These are phyloP conservation scores for Lyophyllum shimeji DNA, from an alignment of 768 basidiomycete genomes.

Conservation along the genomic window DNA sequence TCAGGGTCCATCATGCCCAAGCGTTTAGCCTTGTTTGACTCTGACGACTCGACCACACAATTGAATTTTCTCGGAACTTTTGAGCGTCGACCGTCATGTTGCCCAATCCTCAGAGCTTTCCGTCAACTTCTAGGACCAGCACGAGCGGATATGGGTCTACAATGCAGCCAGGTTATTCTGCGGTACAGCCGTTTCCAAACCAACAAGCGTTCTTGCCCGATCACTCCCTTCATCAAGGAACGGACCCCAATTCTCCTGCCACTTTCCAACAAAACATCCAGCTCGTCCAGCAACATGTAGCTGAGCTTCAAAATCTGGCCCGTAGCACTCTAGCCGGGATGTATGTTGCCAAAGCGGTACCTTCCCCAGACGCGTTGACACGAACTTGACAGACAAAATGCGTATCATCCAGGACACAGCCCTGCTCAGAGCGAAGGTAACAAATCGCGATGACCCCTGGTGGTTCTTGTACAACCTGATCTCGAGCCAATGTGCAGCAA, in stretches of 20 bases:
- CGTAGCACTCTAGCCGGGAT: conserved; percentile 49
- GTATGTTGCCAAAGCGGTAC: conserved; percentile 34
- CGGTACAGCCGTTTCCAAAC: conserved; percentile 11
- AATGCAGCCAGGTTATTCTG: conserved; percentile 3
- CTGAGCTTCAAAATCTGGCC: conserved; percentile 47
- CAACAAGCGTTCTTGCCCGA: conserved; percentile 14
- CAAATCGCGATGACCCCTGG: conserved; percentile 1
- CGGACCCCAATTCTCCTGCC: conserved; percentile 60
- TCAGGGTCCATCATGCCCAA: background rate
- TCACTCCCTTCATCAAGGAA: conserved; percentile 28
- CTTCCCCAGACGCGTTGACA: background rate
- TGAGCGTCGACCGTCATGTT: conserved; percentile 8
- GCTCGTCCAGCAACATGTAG: conserved; percentile 46
- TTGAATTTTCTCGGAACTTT: background rate
- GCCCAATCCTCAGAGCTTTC: conserved; percentile 11
- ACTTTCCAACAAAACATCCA: conserved; percentile 61
- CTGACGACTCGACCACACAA: background rate
- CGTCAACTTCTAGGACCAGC: conserved; percentile 4
- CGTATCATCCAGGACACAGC: conserved; percentile 55
- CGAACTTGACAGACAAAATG: conserved; percentile 45
- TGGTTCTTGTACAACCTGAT: background rate
- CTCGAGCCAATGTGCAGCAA: conserved; percentile 29
- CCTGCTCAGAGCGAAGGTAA: conserved; percentile 57
- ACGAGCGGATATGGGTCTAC: conserved; percentile 4
- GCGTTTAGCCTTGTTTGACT: background rate